Conservation (phyloP, 2,329 filamentous ascomycete species). For the Neophaeococcomyces mojaviensis region DNA sequence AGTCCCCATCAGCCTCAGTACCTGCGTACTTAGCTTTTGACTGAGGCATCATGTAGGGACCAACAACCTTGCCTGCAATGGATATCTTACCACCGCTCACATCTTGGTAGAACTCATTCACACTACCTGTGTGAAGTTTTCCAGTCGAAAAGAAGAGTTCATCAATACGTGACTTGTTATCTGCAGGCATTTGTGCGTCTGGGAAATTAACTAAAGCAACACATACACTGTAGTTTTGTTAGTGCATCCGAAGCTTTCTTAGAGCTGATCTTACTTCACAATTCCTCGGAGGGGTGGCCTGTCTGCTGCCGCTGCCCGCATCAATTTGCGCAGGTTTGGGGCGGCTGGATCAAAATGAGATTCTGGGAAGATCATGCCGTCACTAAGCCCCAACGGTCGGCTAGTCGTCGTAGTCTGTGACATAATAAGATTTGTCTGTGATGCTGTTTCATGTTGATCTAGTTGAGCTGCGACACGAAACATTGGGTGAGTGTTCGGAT, state of each 20-base stretch:
- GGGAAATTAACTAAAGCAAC: neutral
- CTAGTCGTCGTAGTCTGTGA: neutral
- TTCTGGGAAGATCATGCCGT: neutral
- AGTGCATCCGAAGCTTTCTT: neutral
- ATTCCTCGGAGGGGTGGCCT: neutral
- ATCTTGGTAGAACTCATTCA: neutral
- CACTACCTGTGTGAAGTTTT: neutral
- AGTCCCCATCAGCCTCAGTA: neutral
- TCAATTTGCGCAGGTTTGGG: neutral
- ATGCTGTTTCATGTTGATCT: neutral
- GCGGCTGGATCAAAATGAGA: neutral
- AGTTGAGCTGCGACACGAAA: neutral
- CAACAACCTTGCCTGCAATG: neutral
- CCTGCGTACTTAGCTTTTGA: neutral
- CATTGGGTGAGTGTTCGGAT: neutral
- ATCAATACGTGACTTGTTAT: neutral
- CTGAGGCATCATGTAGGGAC: conserved; percentile 1
- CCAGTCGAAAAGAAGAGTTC: conserved; percentile 1
- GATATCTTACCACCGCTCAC: conserved; percentile 1
- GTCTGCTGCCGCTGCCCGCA: neutral
- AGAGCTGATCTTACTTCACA: neutral
- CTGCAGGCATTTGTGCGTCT: neutral
- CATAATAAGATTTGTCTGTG: neutral
- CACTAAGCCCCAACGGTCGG: neutral
- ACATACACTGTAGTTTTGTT: neutral